These are phyloP conservation scores for Ensete ventricosum DNA, from an alignment of 176 grass and related monocot genomes.

Conservation along the genomic window DNA sequence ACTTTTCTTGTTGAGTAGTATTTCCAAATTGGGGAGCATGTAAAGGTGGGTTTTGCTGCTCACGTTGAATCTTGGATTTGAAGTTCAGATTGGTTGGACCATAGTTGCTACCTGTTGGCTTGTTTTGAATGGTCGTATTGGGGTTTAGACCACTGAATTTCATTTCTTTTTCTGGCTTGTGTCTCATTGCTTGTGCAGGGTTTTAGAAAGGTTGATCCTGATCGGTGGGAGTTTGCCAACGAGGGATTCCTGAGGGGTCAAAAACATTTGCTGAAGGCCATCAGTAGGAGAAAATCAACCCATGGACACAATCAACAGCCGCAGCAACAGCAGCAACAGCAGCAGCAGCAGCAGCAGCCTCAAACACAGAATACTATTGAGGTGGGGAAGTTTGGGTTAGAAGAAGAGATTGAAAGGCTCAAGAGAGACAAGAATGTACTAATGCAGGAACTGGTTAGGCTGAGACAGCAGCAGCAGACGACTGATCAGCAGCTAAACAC, in stretches of 20 bases:
- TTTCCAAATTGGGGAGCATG: too few species aligned
- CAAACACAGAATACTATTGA: constrained; percentile 43
- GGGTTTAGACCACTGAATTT: not conserved
- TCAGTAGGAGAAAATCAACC: constrained; percentile 18
- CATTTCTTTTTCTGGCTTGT: not conserved
- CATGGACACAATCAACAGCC: constrained; percentile 22
- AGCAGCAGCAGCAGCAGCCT: constrained; percentile 7
- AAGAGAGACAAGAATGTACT: constrained; percentile 75
- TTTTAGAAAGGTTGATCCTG: constrained; percentile 79
- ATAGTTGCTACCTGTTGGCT: too few species aligned
- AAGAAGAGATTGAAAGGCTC: constrained; percentile 69
- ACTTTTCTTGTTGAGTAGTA: too few species aligned
- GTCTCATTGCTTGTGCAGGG: constrained; percentile 38
- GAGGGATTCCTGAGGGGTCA: constrained; percentile 62
- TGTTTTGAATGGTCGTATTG: too few species aligned
- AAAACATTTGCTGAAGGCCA: constrained; percentile 45
- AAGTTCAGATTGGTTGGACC: too few species aligned
- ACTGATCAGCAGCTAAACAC: constrained; percentile 57
- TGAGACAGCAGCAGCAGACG: constrained; percentile 58
- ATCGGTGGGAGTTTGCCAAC: constrained; percentile 92
- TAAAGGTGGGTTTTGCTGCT: too few species aligned
- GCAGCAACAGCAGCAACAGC: not conserved
- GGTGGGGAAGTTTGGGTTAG: constrained; percentile 66
- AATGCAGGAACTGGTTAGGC: constrained; percentile 72
- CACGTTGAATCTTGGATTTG: too few species aligned